Conservation (phyloP, 495 filamentous ascomycete genomes). For the Lasiosphaeria hispida region DNA sequence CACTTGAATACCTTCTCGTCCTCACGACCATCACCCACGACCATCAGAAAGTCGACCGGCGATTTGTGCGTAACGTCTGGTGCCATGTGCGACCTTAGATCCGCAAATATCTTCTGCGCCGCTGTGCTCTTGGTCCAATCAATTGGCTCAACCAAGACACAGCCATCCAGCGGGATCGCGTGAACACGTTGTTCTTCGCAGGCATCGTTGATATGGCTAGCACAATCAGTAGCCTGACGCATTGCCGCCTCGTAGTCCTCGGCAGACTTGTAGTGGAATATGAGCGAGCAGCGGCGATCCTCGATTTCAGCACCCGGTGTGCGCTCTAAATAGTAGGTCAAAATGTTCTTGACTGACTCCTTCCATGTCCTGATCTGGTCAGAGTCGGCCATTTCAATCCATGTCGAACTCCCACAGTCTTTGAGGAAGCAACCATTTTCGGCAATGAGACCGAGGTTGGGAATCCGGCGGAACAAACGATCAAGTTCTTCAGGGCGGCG, state of each 20-base stretch:
- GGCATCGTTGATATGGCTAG: constrained; percentile 89
- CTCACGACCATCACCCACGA: constrained; percentile 83
- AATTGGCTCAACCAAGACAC: constrained; percentile 74
- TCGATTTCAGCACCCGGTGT: constrained; percentile 84
- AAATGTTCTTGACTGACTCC: constrained; percentile 66
- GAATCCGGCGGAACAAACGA: constrained; percentile 72
- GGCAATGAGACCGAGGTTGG: constrained; percentile 79
- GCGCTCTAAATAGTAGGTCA: constrained; percentile 84
- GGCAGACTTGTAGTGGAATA: constrained; percentile 82
- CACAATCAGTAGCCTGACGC: constrained; percentile 80
- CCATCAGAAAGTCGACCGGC: constrained; percentile 78
- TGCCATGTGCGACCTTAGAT: constrained; percentile 44
- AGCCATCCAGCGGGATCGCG: constrained; percentile 74
- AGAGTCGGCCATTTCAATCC: constrained; percentile 71
- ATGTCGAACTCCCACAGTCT: constrained; percentile 60
- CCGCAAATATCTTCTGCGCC: constrained; percentile 64
- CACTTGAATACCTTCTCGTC: constrained; percentile 91
- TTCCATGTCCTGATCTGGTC: constrained; percentile 72
- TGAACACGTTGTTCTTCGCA: constrained; percentile 78
- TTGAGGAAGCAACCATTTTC: constrained; percentile 91
- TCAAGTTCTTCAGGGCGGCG: constrained; percentile 85
- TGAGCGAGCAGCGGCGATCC: constrained; percentile 77
- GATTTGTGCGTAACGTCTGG: constrained; percentile 38
- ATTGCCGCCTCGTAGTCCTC: constrained; percentile 70
- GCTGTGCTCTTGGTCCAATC: constrained; percentile 84